A percentile compares a stretch with the other conserved stretches of the same genome.
Evolutionary conservation across 768 basidiomycete genomes (phyloP).

Genomic region (Suillus tomentosus): DNA sequence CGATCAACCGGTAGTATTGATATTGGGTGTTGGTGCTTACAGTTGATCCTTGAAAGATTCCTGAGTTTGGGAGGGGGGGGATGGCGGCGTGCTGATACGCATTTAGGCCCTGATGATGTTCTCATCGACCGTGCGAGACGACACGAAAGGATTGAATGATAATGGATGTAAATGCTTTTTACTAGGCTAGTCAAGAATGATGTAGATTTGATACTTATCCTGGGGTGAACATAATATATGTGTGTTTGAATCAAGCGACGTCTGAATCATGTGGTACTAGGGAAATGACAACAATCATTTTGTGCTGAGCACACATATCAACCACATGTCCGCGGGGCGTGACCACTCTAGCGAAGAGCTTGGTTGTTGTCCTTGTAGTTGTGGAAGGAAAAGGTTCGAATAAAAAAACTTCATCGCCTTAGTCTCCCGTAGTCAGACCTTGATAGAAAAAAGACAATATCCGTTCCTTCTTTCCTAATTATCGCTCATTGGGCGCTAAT

Average conservation of each 20-base stretch:
- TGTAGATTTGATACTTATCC: background rate
- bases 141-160: slow-evolving; percentile 56
- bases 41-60: slow-evolving; percentile 31
- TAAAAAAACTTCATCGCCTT: background rate
- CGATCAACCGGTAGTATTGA: background rate
- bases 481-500: background rate
- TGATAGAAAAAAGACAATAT: background rate
- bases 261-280: background rate
- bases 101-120: slow-evolving; percentile 53
- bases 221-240: background rate
- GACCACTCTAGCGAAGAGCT: background rate
- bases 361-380: background rate
- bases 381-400: background rate
- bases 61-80: slow-evolving; percentile 43
- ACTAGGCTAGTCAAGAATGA: background rate
- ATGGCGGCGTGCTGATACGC: slow-evolving; percentile 86
- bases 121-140: slow-evolving; percentile 65
- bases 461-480: background rate
- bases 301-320: background rate
- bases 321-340: background rate
- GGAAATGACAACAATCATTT: background rate
- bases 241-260: background rate
- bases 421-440: background rate
- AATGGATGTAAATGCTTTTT: background rate
- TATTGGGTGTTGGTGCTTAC: background rate